Conservation (phyloP, 2,329 filamentous ascomycete species). For the Lachnellula hyalina region DNA sequence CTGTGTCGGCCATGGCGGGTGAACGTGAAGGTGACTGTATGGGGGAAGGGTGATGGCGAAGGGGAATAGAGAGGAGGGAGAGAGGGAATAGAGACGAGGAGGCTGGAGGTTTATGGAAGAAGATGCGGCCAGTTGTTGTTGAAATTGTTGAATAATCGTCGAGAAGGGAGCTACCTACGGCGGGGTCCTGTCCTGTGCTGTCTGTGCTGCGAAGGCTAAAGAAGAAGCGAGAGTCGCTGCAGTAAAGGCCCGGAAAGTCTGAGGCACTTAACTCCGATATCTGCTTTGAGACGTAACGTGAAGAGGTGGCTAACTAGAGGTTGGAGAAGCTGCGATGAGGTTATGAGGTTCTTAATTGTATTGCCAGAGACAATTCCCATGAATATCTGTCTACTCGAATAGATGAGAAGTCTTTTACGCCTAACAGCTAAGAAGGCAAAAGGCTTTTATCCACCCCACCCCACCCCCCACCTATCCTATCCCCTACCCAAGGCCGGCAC, state of each 20-base stretch:
- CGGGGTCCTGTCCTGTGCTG: not conserved
- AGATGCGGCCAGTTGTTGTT: not conserved
- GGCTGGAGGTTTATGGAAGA: not conserved
- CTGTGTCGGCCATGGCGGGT: conserved; percentile 43
- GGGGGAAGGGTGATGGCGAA: conserved; percentile 7
- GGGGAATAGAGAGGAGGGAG: conserved; percentile 10
- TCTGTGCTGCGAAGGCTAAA: not conserved
- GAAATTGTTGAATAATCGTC: not conserved
- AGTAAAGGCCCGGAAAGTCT: too few relatives aligned
- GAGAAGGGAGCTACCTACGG: not conserved
- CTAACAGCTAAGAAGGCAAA: not conserved
- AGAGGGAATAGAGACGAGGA: conserved; percentile 11
- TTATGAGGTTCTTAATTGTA: too few relatives aligned
- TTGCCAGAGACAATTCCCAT: too few relatives aligned
- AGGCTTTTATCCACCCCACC: conserved; percentile 9
- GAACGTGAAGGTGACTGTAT: not conserved
- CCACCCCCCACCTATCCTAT: too few relatives aligned
- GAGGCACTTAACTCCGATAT: too few relatives aligned
- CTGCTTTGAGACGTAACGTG: too few relatives aligned
- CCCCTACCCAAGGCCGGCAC: not conserved
- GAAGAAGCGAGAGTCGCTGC: not conserved
- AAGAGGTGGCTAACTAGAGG: too few relatives aligned
- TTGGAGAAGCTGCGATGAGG: too few relatives aligned
- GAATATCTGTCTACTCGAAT: not conserved
- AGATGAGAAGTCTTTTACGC: not conserved